phyloP scores from a whole-genome alignment of 345 rosid genomes.

The Eucalyptus pumila region DNA sequence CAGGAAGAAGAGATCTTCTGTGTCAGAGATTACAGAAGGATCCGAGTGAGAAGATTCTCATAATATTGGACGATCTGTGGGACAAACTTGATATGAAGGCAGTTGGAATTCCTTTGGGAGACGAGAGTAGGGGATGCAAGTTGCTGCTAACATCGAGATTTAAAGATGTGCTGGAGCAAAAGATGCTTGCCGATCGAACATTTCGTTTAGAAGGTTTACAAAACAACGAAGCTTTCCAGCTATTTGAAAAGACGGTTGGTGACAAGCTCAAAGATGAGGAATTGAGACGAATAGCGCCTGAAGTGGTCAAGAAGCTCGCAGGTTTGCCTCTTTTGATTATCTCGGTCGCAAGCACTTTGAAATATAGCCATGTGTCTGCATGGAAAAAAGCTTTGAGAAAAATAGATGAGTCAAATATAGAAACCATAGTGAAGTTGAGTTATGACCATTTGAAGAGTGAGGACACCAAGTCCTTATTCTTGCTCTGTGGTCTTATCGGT shows the following conservation, averaged over 20 bases:
- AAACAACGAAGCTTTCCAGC: not conserved
- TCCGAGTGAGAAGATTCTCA: no score
- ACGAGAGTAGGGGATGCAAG: no score
- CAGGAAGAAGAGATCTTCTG: no score
- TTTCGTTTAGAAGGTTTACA: not conserved
- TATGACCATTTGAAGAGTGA: not conserved
- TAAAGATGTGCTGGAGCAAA: not conserved
- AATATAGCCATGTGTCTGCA: not conserved
- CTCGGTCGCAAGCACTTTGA: not conserved
- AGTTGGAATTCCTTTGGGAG: no score
- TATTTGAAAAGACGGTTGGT: not conserved
- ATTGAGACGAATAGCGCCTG: rapidly evolving
- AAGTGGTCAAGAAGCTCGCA: not conserved
- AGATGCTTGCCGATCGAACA: not conserved
- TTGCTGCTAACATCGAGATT: no score
- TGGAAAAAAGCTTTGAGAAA: rapidly evolving
- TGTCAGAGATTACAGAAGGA: no score
- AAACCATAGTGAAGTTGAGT: not conserved
- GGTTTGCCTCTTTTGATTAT: not conserved
- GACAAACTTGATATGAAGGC: no score
- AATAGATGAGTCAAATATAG: not conserved
- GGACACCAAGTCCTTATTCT: not conserved
- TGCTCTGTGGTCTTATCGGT: not conserved
- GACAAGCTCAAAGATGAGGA: not conserved
- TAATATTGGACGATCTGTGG: no score